Conservation (phyloP, 2,329 filamentous ascomycete genomes). For the Cladophialophora immunda region DNA sequence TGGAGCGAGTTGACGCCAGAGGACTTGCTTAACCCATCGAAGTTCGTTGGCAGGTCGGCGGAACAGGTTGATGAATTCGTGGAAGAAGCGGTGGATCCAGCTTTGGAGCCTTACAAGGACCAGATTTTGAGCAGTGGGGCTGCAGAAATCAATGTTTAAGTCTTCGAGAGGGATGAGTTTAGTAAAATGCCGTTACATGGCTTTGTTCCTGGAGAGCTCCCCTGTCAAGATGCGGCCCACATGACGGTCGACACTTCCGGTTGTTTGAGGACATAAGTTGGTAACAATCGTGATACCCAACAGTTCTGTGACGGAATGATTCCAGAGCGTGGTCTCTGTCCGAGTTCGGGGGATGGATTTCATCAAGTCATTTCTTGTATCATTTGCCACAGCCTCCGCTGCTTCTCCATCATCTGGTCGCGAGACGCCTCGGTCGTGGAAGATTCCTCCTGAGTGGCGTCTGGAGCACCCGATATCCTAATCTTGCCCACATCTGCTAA, state of each 20-base stretch:
- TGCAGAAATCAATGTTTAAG: conserved; percentile 52
- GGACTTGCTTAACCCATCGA: conserved; percentile 69
- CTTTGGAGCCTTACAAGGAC: conserved; percentile 57
- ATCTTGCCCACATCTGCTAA: conserved; percentile 45
- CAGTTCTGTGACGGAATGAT: not conserved
- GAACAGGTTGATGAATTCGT: conserved; percentile 65
- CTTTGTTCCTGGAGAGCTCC: not conserved
- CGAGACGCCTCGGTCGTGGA: conserved; percentile 31
- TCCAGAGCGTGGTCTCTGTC: not conserved
- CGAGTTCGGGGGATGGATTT: not conserved
- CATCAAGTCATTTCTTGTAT: conserved; percentile 46
- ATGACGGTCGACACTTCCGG: not conserved
- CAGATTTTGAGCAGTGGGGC: conserved; percentile 48
- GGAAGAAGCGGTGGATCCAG: conserved; percentile 58
- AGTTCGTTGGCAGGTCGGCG: conserved; percentile 65
- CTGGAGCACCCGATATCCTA: conserved; percentile 26
- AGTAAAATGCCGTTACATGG: not conserved
- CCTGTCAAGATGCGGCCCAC: not conserved
- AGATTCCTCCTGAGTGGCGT: conserved; percentile 17
- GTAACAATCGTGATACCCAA: not conserved
- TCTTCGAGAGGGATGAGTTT: not conserved
- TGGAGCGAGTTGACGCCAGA: conserved; percentile 70
- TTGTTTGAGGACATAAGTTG: not conserved
- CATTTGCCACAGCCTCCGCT: conserved; percentile 50
- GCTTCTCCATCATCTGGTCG: conserved; percentile 44